Conservation (phyloP, 805 yeast genomes). For the Metschnikowia vanudenii region DNA sequence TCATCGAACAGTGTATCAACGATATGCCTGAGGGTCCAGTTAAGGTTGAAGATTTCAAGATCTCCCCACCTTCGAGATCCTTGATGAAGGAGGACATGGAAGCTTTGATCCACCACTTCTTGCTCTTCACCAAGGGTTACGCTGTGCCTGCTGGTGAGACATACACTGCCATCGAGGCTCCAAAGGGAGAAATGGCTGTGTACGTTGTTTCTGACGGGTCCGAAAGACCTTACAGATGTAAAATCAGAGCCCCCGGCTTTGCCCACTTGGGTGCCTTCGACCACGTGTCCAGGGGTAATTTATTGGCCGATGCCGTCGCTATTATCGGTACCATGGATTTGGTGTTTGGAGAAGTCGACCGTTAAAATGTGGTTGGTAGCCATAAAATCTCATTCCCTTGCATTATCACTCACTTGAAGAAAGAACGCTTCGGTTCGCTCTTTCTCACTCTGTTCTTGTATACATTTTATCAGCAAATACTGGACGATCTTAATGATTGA, state of each 20-base stretch:
- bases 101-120: slow-evolving; percentile 84
- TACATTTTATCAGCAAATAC: slow-evolving; percentile 1
- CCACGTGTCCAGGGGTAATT: slow-evolving; percentile 81
- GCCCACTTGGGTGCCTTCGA: slow-evolving; percentile 89
- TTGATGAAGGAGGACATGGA: slow-evolving; percentile 92
- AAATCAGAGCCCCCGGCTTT: slow-evolving; percentile 92
- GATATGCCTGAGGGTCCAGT: slow-evolving; percentile 92
- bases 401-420: slow-evolving; percentile 8
- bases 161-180: slow-evolving; percentile 88
- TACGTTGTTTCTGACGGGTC: slow-evolving; percentile 85
- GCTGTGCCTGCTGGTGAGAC: slow-evolving; percentile 90
- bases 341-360: slow-evolving; percentile 93
- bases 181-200: slow-evolving; percentile 94
- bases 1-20: slow-evolving; percentile 85
- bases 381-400: slow-evolving; percentile 10
- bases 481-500: slow-evolving; percentile 3
- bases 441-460: slow-evolving; percentile 2
- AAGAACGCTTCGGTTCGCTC: slow-evolving; percentile 9
- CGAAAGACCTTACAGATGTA: slow-evolving; percentile 89
- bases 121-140: slow-evolving; percentile 83
- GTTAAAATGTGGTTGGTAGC: slow-evolving; percentile 41
- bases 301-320: slow-evolving; percentile 89
- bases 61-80: slow-evolving; percentile 77
- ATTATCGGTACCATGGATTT: slow-evolving; percentile 94
- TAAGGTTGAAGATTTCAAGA: slow-evolving; percentile 86